These are phyloP conservation scores for Boletus semigastroideus DNA, from an alignment of 1,284 basidiomycete genomes.

Conservation along the genomic window DNA sequence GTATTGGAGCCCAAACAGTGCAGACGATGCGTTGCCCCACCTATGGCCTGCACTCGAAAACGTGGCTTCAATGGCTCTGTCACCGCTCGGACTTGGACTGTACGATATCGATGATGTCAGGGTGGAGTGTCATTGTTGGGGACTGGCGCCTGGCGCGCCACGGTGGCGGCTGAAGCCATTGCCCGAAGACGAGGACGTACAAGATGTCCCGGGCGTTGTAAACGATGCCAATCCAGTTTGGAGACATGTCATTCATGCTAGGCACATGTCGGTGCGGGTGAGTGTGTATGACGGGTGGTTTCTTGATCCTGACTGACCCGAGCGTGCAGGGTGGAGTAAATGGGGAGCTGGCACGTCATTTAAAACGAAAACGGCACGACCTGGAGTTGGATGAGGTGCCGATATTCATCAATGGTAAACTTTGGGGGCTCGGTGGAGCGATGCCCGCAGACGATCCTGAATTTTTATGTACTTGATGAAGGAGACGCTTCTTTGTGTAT, in stretches of 20 bases:
- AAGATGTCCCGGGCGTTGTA: no score
- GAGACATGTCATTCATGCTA: neutral
- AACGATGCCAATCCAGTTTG: neutral
- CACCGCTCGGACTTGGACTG: constrained; percentile 16
- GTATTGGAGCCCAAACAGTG: neutral
- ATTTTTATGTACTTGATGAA: neutral
- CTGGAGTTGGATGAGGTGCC: neutral
- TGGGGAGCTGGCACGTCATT: neutral
- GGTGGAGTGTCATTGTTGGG: neutral
- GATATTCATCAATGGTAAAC: neutral
- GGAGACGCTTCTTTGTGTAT: neutral
- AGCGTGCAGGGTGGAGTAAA: constrained; percentile 8
- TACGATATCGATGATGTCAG: neutral
- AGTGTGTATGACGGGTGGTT: neutral
- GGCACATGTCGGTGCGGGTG: constrained; percentile 3
- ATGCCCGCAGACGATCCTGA: neutral
- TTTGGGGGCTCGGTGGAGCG: neutral
- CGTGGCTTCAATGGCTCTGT: constrained; percentile 3
- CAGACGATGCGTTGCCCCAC: neutral
- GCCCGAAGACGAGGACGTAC: constrained; percentile 10
- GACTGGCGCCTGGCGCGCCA: constrained; percentile 27
- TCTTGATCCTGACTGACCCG: neutral
- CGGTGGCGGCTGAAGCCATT: constrained; percentile 16
- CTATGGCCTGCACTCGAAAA: neutral
- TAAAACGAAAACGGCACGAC: constrained; percentile 22